A percentile compares a stretch with the other conserved stretches of the same genome.
Evolutionary conservation across 2,329 filamentous ascomycete species (phyloP).

Genomic region (Xylaria sp.): DNA sequence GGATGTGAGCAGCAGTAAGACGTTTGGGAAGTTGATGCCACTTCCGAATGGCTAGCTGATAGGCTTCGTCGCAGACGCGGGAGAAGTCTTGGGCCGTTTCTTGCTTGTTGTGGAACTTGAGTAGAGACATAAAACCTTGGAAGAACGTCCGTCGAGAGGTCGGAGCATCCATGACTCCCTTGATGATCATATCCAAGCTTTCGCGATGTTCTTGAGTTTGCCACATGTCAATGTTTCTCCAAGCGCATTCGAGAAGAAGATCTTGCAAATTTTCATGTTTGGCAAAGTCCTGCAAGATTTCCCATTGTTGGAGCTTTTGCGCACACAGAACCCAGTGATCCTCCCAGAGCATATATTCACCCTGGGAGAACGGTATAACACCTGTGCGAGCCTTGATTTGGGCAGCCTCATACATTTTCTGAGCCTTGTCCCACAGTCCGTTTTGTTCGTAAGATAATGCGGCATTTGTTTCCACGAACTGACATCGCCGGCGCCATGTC

Average conservation of each 20-base stretch:
- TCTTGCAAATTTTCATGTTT: conserved; percentile 99
- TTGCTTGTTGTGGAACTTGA: conserved; percentile 92
- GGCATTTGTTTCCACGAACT: conserved; percentile 97
- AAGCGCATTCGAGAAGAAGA: conserved; percentile 91
- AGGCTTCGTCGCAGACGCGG: conserved; percentile 93
- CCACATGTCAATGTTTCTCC: conserved; percentile 97
- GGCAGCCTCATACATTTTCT: conserved; percentile 94
- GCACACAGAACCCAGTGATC: conserved; percentile 99
- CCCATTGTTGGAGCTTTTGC: conserved; percentile 98
- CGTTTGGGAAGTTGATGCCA: conserved; percentile 98
- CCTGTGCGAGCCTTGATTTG: conserved; percentile 97
- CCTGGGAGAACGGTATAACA: conserved; percentile 94
- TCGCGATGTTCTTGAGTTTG: conserved; percentile 85
- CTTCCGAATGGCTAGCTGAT: conserved; percentile 95
- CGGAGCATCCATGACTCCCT: conserved; percentile 96
- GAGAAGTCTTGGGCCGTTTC: conserved; percentile 85
- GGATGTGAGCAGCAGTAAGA: conserved; percentile 94
- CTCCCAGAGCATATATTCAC: conserved; percentile 99
- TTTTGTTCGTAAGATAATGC: conserved; percentile 98
- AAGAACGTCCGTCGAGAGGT: conserved; percentile 96
- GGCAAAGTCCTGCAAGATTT: conserved; percentile 95
- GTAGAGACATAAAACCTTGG: conserved; percentile 95
- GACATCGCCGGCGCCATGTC: conserved; percentile 92
- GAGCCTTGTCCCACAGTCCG: conserved; percentile 99
- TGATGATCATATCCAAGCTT: conserved; percentile 90